Evolutionary conservation across 371 early-diverging fungal genomes (phyloP).

Genomic region (Furculomyces boomerangus): DNA sequence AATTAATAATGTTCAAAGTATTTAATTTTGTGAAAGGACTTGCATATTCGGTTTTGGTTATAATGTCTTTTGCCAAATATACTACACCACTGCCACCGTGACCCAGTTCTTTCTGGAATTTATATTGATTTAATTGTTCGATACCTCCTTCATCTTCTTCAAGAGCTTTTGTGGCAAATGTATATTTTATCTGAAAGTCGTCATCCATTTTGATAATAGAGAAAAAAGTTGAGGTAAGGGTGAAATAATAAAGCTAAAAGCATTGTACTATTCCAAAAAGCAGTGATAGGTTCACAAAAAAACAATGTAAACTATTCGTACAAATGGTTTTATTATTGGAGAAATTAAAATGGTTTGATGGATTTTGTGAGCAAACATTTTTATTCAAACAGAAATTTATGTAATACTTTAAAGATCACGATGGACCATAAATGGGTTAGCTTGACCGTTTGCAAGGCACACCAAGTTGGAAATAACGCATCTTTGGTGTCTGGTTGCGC

Average conservation of each 20-base stretch:
- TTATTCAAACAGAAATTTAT: too few species aligned
- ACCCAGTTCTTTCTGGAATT: conserved; percentile 54
- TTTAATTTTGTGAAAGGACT: conserved; percentile 3
- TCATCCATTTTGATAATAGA: too few species aligned
- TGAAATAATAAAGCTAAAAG: too few species aligned
- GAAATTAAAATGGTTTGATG: too few species aligned
- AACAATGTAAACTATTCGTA: too few species aligned
- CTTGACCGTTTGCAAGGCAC: conserved; percentile 18
- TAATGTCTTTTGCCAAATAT: conserved; percentile 45
- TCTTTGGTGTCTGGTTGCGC: conserved; percentile 42
- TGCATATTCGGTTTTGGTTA: conserved; percentile 36
- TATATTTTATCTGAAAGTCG: neutral
- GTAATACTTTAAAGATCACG: conserved; percentile 7
- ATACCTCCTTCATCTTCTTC: conserved; percentile 1
- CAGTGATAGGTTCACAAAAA: too few species aligned
- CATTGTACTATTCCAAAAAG: too few species aligned
- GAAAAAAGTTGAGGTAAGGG: too few species aligned
- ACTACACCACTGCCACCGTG: conserved; percentile 82
- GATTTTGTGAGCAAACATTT: too few species aligned
- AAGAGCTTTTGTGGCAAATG: neutral
- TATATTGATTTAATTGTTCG: conserved; percentile 33
- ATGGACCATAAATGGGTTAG: conserved; percentile 11
- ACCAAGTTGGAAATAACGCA: conserved; percentile 17
- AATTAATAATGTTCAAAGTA: neutral
- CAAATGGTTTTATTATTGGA: too few species aligned